Percentiles rank a stretch among this genome's conserved stretches.
These are phyloP conservation scores for Lactarius hengduanensis DNA, from an alignment of 768 basidiomycete genomes.

Conservation along the genomic window DNA sequence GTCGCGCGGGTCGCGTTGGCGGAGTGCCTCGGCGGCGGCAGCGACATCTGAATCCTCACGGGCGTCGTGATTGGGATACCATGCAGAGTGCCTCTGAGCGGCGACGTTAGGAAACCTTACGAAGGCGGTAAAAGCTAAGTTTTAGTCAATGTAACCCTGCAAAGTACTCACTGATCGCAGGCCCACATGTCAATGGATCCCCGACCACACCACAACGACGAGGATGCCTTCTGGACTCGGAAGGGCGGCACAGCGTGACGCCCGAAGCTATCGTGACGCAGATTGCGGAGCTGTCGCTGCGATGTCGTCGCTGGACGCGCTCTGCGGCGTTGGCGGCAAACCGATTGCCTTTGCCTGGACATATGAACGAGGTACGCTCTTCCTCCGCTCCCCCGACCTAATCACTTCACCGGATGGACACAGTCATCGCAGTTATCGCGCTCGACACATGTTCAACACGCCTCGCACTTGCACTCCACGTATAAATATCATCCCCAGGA, in stretches of 20 bases:
- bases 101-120: too few species aligned
- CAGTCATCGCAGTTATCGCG: constrained; percentile 95
- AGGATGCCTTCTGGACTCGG: constrained; percentile 88
- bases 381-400: background rate
- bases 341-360: constrained; percentile 96
- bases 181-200: too few species aligned
- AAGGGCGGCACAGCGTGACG: constrained; percentile 97
- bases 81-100: too few species aligned
- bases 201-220: constrained; percentile 45
- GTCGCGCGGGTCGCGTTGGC: too few species aligned
- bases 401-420: background rate
- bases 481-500: too few species aligned
- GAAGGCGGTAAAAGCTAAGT: too few species aligned
- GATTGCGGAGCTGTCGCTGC: constrained; percentile 88
- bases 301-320: constrained; percentile 84
- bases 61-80: too few species aligned
- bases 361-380: constrained; percentile 80
- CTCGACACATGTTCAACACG: constrained; percentile 82
- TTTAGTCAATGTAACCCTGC: too few species aligned
- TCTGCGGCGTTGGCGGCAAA: constrained; percentile 98
- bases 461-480: constrained; percentile 84
- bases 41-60: too few species aligned
- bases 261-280: constrained; percentile 38
- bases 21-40: too few species aligned
- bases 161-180: too few species aligned